These are phyloP conservation scores for Caryocar brasiliense DNA, from an alignment of 441 rosid species.

Conservation along the genomic window DNA sequence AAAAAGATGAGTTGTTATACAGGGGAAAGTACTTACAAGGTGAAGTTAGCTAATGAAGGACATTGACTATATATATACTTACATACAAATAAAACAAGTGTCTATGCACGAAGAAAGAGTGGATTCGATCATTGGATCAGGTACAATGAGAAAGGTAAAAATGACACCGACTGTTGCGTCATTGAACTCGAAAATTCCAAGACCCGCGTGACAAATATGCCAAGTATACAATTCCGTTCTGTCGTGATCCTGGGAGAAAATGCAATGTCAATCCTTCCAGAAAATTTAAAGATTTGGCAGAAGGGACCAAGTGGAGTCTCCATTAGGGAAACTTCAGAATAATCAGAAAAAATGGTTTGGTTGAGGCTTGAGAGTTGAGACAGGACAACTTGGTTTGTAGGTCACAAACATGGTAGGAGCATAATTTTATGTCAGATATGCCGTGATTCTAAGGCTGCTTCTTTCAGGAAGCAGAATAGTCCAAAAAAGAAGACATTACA, in stretches of 20 bases:
- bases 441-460: too few relatives aligned
- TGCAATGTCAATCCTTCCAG: neutral
- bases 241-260: too few relatives aligned
- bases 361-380: too few relatives aligned
- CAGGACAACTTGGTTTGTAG: too few relatives aligned
- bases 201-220: conserved; percentile 13
- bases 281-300: neutral
- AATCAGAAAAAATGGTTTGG: too few relatives aligned
- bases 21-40: neutral
- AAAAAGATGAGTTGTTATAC: neutral
- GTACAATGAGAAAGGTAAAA: conserved; percentile 12
- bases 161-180: conserved; percentile 27
- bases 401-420: too few relatives aligned
- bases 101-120: neutral
- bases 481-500: too few relatives aligned
- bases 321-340: too few relatives aligned
- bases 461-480: too few relatives aligned
- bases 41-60: conserved; percentile 1
- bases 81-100: neutral
- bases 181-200: conserved; percentile 7
- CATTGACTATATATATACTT: too few relatives aligned
- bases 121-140: neutral
- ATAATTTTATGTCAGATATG: too few relatives aligned
- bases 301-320: too few relatives aligned
- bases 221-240: neutral